Evolutionary conservation across 73 alveolate genomes (phyloP), one percentile per base, ranked within the genome.

Genomic region (Urostyla sp.): DNA sequence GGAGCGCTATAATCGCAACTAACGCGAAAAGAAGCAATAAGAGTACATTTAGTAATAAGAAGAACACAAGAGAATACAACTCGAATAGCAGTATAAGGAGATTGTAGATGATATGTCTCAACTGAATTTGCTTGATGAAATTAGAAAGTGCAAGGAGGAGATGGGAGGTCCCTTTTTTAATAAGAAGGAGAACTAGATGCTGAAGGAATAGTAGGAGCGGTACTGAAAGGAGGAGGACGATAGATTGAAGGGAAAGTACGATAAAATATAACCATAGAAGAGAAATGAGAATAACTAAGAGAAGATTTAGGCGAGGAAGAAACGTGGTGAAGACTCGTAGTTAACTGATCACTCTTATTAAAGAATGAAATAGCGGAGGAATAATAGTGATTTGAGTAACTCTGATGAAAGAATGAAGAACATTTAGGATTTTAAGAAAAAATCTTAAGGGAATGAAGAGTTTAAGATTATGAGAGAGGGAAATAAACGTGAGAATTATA

Each of bases 101-200:
- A 13, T 50, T 6, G 78, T 36, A 8, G 67, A 57, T 30, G 59
- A 56, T n/a, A 63, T 56, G 53, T 21, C 28, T 1, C n/a, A 75
- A 43, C 37, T 75, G 0, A 50, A 75, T 44, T 55, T 75, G 30
- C 7, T 54, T 6, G 87, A 75, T 44, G 87, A 75, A 38, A 28
- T 75, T 0, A n/a, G 44, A 67, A 75, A 45, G 46, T 54, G 76
- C 18, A 54, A 59, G 24, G 69, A 56, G 40, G 77, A 75, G 43
- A 18, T 51, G 23, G 87, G 87, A 3, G 87, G 87, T 28, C 87
- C 87, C 3, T 75, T 55, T 34, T 75, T 75, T 30, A 59, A 54
- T 24, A 75, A 50, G 23, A 36, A 40, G 30, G 74, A 56, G 69
- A 75, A 75, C 32, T 13, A 36, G 28, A 40, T 43, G 27, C 31